These are phyloP conservation scores for Hirsutella rhossiliensis DNA, from an alignment of 2,329 filamentous ascomycete species.

Conservation along the genomic window DNA sequence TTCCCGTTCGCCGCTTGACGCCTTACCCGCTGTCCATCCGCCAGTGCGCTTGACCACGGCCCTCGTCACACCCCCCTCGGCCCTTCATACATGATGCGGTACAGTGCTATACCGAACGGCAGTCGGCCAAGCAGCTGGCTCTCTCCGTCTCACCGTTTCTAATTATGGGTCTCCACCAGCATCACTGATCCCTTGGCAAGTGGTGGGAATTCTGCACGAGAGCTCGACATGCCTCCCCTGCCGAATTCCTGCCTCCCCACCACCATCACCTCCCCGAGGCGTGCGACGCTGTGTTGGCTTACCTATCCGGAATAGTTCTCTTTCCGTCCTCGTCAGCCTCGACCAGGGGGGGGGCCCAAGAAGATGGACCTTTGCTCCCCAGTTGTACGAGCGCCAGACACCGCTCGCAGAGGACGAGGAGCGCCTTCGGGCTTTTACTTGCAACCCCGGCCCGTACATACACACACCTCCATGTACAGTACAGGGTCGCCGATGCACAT, in stretches of 20 bases:
- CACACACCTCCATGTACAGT: neutral
- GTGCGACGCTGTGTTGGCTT: neutral
- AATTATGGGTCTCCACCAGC: neutral
- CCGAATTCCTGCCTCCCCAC: neutral
- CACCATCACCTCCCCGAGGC: neutral
- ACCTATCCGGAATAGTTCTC: neutral
- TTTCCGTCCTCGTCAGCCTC: conserved; percentile 2
- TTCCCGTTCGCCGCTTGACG: conserved; percentile 4
- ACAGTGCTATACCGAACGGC: neutral
- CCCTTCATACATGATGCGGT: neutral
- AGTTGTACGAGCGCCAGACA: neutral
- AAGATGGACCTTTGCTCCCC: neutral
- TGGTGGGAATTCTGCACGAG: no score
- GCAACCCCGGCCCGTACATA: neutral
- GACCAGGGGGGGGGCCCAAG: neutral
- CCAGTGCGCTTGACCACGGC: neutral
- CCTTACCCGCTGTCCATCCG: conserved; percentile 5
- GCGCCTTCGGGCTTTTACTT: neutral
- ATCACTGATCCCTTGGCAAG: neutral
- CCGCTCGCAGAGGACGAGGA: neutral
- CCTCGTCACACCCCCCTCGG: neutral
- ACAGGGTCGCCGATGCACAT: conserved; percentile 1
- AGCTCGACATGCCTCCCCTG: no score
- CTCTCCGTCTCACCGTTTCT: neutral
- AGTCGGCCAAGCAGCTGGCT: neutral